phyloP scores from a whole-genome alignment of 1,284 basidiomycete genomes.

The Sanghuangporus sanghuang region DNA sequence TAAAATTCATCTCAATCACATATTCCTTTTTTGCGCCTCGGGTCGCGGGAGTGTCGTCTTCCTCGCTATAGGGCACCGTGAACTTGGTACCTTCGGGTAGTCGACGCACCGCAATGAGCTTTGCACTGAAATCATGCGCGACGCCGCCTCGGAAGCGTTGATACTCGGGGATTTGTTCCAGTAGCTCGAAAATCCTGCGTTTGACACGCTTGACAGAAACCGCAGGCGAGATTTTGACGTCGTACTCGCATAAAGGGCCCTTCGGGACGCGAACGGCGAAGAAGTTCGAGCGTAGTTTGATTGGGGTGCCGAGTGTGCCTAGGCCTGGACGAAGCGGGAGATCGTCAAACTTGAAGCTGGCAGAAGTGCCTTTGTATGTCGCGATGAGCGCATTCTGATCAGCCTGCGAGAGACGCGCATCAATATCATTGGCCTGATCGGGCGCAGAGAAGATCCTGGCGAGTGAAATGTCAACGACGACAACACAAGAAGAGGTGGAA shows the following conservation, averaged over 20 bases:
- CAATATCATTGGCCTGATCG: constrained; percentile 44
- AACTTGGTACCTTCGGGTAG: constrained; percentile 58
- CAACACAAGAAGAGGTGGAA: background rate
- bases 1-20: constrained; percentile 54
- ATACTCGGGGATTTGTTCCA: constrained; percentile 59
- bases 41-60: constrained; percentile 48
- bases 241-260: constrained; percentile 62
- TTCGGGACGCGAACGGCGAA: constrained; percentile 65
- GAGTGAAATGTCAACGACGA: background rate
- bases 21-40: constrained; percentile 46
- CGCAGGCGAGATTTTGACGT: constrained; percentile 56
- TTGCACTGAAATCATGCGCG: constrained; percentile 65
- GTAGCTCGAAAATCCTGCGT: constrained; percentile 65
- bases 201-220: constrained; percentile 52
- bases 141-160: constrained; percentile 40
- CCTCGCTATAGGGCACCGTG: constrained; percentile 55
- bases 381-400: constrained; percentile 54
- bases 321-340: constrained; percentile 66
- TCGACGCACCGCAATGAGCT: constrained; percentile 51
- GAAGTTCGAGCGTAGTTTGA: constrained; percentile 70
- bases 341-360: constrained; percentile 26
- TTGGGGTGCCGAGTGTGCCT: constrained; percentile 50
- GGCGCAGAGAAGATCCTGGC: constrained; percentile 48
- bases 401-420: constrained; percentile 51
- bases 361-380: constrained; percentile 38